Percentiles rank a stretch among this genome's conserved stretches.
Evolutionary conservation across 2,329 filamentous ascomycete genomes (phyloP).

Genomic region (Diaporthe sp.): DNA sequence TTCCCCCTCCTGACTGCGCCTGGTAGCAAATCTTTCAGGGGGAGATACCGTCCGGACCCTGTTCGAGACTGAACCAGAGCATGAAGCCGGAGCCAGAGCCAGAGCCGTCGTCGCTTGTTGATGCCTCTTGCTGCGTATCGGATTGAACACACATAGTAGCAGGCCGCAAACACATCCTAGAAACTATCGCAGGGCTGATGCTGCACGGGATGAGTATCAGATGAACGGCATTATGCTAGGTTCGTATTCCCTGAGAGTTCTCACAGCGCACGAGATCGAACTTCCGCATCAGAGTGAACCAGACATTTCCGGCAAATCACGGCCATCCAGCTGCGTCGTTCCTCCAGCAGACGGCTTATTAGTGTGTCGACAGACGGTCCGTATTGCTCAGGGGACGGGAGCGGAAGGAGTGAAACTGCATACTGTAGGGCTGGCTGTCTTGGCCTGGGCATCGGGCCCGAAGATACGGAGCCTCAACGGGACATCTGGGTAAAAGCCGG

Average conservation of each 20-base stretch:
- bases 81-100: neutral
- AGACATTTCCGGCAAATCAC: neutral
- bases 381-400: neutral
- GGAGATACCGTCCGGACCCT: neutral
- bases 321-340: neutral
- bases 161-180: neutral
- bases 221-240: neutral
- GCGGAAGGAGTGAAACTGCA: neutral
- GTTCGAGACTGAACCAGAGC: neutral
- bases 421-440: neutral
- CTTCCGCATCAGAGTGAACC: neutral
- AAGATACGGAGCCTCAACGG: conserved; percentile 14
- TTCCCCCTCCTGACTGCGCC: no score
- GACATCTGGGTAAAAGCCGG: neutral
- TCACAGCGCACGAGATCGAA: neutral
- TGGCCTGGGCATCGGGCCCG: conserved; percentile 3
- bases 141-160: no score
- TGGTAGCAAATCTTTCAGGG: neutral
- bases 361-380: neutral
- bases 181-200: neutral
- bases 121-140: neutral
- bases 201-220: no score
- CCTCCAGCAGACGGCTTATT: neutral
- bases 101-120: neutral
- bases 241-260: neutral